phyloP scores from a whole-genome alignment of 306 rosid genomes.

The Datisca glomerata region DNA sequence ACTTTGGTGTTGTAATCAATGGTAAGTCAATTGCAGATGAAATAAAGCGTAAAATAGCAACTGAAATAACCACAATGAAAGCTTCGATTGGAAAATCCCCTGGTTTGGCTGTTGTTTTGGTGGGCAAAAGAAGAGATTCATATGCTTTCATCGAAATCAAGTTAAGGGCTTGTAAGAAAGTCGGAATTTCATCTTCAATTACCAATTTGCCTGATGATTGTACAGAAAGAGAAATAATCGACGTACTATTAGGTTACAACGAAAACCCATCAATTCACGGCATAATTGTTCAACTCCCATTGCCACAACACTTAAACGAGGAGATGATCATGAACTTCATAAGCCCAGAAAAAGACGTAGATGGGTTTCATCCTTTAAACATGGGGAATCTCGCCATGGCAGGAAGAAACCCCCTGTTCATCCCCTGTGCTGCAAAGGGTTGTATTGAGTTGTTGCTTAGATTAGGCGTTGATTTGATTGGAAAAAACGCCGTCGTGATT shows the following conservation, averaged over 20 bases:
- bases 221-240: too few relatives aligned
- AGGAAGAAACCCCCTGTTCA: constrained; percentile 19
- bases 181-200: too few relatives aligned
- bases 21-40: too few relatives aligned
- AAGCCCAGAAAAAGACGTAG: constrained; percentile 19
- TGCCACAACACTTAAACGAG: constrained; percentile 29
- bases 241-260: constrained; percentile 32
- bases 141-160: constrained; percentile 28
- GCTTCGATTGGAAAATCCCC: too few relatives aligned
- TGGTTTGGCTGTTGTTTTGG: constrained; percentile 36
- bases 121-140: constrained; percentile 41
- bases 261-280: constrained; percentile 36
- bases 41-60: too few relatives aligned
- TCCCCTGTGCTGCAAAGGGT: constrained; percentile 19
- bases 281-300: constrained; percentile 48
- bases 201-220: too few relatives aligned
- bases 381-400: constrained; percentile 23
- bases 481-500: constrained; percentile 15
- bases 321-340: constrained; percentile 11
- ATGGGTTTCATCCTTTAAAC: constrained; percentile 22
- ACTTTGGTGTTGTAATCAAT: too few relatives aligned
- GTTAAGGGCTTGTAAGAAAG: constrained; percentile 39
- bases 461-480: constrained; percentile 10
- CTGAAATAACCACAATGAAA: too few relatives aligned
- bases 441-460: constrained; percentile 21